These are phyloP conservation scores for Kuraishia floccosa DNA, from an alignment of 805 yeast genomes.

Conservation along the genomic window DNA sequence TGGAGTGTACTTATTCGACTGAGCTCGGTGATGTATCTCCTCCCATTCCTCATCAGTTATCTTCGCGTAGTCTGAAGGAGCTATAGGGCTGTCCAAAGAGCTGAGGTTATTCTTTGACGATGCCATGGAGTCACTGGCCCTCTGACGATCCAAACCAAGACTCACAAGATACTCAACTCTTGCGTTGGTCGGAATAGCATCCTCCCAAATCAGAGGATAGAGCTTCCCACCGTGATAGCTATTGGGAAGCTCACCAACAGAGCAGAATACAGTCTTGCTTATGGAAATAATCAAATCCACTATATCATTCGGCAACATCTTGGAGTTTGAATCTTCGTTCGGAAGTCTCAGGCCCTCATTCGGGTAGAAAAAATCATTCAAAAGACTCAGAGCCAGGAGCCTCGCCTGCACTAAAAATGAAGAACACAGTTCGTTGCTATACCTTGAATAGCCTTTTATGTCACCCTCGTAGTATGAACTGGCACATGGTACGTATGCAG, in stretches of 20 bases:
- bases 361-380: constrained; percentile 20
- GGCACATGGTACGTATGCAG: too few relatives aligned
- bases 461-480: too few relatives aligned
- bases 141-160: constrained; percentile 18
- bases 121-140: constrained; percentile 16
- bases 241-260: constrained; percentile 21
- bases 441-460: constrained; percentile 12
- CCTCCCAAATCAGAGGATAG: constrained; percentile 23
- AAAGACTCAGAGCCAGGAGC: constrained; percentile 24
- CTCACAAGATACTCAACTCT: constrained; percentile 19
- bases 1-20: constrained; percentile 11
- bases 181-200: constrained; percentile 27
- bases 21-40: constrained; percentile 10
- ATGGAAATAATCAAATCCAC: constrained; percentile 34
- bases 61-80: constrained; percentile 9
- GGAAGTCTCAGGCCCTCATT: constrained; percentile 5
- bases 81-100: constrained; percentile 8
- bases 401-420: constrained; percentile 28
- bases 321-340: not conserved
- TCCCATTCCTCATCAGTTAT: constrained; percentile 19
- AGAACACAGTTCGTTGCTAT: constrained; percentile 12
- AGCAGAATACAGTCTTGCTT: constrained; percentile 26
- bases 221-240: constrained; percentile 21
- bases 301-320: constrained; percentile 8
- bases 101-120: constrained; percentile 12